phyloP scores from a whole-genome alignment of 495 filamentous ascomycete genomes.

The Oleoguttula mirabilis region DNA sequence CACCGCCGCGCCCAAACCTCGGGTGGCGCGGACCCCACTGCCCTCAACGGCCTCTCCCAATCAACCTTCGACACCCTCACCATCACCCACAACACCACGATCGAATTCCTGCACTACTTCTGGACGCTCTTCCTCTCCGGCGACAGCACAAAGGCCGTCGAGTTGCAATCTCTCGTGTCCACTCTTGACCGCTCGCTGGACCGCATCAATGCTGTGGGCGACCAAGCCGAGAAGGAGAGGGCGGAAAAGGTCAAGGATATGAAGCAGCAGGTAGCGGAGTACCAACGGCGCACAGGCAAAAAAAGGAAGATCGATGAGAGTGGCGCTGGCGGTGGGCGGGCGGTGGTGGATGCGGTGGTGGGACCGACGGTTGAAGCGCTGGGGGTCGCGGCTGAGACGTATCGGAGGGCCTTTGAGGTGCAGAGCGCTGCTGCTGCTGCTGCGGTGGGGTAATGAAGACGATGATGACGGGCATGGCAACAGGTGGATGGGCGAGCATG shows the following conservation, averaged over 20 bases:
- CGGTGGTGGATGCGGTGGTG: constrained; percentile 63
- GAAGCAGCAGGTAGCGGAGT: constrained; percentile 55
- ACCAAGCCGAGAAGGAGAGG: constrained; percentile 64
- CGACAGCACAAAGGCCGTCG: constrained; percentile 59
- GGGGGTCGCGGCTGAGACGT: constrained; percentile 49
- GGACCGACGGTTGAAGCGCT: constrained; percentile 57
- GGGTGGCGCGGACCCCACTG: constrained; percentile 31
- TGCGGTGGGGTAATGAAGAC: too few species aligned
- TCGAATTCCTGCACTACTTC: constrained; percentile 92
- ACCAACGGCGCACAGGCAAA: constrained; percentile 55
- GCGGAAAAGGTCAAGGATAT: constrained; percentile 44
- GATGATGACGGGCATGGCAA: too few species aligned
- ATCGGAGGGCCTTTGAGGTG: constrained; percentile 49
- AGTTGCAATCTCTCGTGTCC: constrained; percentile 64
- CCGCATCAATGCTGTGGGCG: constrained; percentile 71
- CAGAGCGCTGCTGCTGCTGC: too few species aligned
- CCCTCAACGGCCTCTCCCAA: constrained; percentile 43
- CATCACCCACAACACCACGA: constrained; percentile 81
- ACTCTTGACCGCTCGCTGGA: constrained; percentile 61
- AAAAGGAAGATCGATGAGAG: constrained; percentile 54
- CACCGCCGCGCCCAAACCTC: constrained; percentile 38
- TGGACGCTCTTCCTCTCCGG: constrained; percentile 82
- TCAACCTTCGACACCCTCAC: constrained; percentile 59
- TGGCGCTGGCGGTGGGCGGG: constrained; percentile 56
- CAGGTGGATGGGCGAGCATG: too few species aligned